Base-by-base conservation (phyloP, 2,329 filamentous ascomycete species). In the Tolypocladium ophioglossoides region DNA sequence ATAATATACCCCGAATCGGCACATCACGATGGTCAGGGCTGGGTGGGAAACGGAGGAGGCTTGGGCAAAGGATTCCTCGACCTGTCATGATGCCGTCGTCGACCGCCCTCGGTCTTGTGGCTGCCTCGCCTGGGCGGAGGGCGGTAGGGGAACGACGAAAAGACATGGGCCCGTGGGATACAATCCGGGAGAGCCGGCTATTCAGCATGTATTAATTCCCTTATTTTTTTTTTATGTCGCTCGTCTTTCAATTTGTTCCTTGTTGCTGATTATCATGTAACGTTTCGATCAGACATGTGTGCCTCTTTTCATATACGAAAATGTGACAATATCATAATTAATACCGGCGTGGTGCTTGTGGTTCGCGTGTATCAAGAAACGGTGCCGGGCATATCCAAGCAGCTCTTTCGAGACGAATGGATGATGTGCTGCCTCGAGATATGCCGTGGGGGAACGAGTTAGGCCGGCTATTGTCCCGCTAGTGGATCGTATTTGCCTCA, bases 201-300 rank as follows among this genome's bases (percentile, higher is more conserved):
- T 70, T 73, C 65, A 71, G 69, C 69, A 74, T 77, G 73, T 77
- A 77, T 74, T 77, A 76, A 70, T 71, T 68, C 69, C 71, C 64
- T 67, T 67, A 68, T 68, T 68, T 68, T 67, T 65, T 63, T 68
- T 66, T 64, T 63, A 57, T 57, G 49, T 60, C 57, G 62, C 27
- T n/a, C 27, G 44, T 47, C 44, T 61, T 60, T 59, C n/a, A 27
- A 35, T 61, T 60, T 58, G 56, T 57, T 61, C 49, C 58, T 59
- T 50, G 14, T 39, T 38, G 22, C 38, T 4, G 16, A 51, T 18
- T 27, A 18, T 11, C 16, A 39, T 39, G 35, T 20, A 40, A 2
- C 24, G 18, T 24, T 30, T 2, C 32, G 16, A 11, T 22, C 49
- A 12, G 18, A 20, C 44, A 10, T 10, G 44, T n/a, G 27, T 48